phyloP scores from a whole-genome alignment of 768 basidiomycete genomes.

The Auriscalpium orientale region DNA sequence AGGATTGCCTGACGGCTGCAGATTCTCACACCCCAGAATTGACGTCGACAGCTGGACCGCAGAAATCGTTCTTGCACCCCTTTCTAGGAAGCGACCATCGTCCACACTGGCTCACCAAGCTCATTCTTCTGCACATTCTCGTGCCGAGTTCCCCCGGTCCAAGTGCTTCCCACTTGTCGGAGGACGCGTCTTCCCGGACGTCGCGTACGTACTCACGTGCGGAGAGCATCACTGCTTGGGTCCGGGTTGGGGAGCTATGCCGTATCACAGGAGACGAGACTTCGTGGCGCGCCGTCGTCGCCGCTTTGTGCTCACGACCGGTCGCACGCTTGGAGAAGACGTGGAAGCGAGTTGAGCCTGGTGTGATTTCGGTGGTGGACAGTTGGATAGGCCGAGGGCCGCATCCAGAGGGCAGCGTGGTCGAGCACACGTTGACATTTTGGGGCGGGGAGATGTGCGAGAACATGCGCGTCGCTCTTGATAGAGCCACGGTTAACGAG shows the following conservation, averaged over 20 bases:
- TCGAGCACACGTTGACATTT: conserved; percentile 43
- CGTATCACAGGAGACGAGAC: conserved; percentile 70
- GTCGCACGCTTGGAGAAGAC: conserved; percentile 71
- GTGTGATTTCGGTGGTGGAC: conserved; percentile 51
- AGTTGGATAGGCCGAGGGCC: conserved; percentile 46
- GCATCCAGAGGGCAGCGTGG: conserved; percentile 27
- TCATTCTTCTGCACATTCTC: conserved; percentile 64
- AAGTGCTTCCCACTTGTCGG: conserved; percentile 18
- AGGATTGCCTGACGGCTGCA: conserved; percentile 20
- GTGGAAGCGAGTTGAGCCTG: conserved; percentile 68
- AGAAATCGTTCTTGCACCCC: conserved; percentile 14
- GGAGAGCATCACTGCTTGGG: conserved; percentile 69
- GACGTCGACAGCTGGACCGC: neutral
- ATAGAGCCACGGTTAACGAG: conserved; percentile 5
- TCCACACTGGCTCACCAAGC: conserved; percentile 77
- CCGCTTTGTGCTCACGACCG: conserved; percentile 65
- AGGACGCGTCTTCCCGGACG: conserved; percentile 24
- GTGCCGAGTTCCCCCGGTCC: conserved; percentile 44
- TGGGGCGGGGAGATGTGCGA: conserved; percentile 49
- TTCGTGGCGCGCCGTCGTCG: conserved; percentile 68
- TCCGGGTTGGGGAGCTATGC: conserved; percentile 64
- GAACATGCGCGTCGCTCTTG: conserved; percentile 25
- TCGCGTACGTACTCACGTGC: conserved; percentile 65
- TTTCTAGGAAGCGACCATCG: conserved; percentile 64
- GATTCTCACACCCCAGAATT: conserved; percentile 1